Evolutionary conservation across 2,329 filamentous ascomycete genomes (phyloP), one percentile per base, ranked within the genome.

Genomic region (Aspergillus sergii): DNA sequence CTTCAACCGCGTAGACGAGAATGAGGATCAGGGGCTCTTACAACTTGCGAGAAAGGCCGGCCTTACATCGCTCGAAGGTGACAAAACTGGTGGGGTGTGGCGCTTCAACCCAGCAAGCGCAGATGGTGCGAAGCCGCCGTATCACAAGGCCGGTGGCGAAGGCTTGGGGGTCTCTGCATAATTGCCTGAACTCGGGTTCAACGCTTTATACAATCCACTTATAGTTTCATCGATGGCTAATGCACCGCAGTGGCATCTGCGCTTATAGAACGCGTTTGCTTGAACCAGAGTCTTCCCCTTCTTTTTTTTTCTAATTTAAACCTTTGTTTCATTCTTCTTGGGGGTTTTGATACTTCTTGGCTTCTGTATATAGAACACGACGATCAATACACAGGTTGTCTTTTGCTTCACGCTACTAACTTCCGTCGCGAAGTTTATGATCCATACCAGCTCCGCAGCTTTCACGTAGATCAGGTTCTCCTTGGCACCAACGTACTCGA

Each of bases 1-100:
- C 82, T 99, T 98, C 80, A 87, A 72, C 50, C 74, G 75, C 23
- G 65, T 77, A 30, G 72, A 79, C 10, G 71, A 76, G 26, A 68
- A 72, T 28, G 73, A 75, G 26, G 73, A 78, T 41, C 69, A 82
- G 61, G 70, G 74, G 2, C 80, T 85, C 67, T 72, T 76, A 56
- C 68, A 75, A 36, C 74, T 86, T 51, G 80, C 78, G 3, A 79
- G 77, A 46, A 74, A 72, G 60, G 75, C 82, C 26, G 78, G 78
- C 23, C 66, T 81, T 32, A 62, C 70, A 69, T 73, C 74, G 9
- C 72, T 88, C 21, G 89, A 91, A 67, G 79, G 83, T 41, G 85
- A 87, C 54, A 89, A 90, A 79, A 92, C 90, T 2, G 87, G 86
- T 60, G 90, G 90, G 0, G 82, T 92, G 36, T 92, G 90, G 90